phyloP scores from a whole-genome alignment of 306 rosid genomes.

The Trifolium pratense region DNA sequence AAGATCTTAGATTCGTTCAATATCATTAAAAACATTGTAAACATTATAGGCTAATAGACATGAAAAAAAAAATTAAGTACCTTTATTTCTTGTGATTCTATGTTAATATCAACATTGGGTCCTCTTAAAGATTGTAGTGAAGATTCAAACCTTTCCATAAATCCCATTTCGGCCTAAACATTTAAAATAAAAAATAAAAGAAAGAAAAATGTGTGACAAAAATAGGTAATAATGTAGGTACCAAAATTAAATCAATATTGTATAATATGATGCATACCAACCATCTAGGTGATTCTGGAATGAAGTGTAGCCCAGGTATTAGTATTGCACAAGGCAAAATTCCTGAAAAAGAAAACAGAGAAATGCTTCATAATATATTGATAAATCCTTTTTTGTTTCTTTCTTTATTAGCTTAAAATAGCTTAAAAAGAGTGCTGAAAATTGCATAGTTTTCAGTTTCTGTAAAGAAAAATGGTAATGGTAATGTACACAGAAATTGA shows the following conservation, averaged over 20 bases:
- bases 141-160: slow-evolving; percentile 69
- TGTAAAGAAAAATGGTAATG: too few species aligned
- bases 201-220: neutral
- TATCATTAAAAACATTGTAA: too few species aligned
- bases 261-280: slow-evolving; percentile 61
- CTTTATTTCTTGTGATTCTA: slow-evolving; percentile 71
- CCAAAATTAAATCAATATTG: neutral
- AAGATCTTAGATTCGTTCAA: too few species aligned
- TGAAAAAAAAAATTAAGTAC: slow-evolving; percentile 32
- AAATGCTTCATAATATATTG: neutral
- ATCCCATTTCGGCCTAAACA: slow-evolving; percentile 75
- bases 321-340: slow-evolving; percentile 67
- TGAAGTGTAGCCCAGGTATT: slow-evolving; percentile 69
- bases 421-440: neutral
- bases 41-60: too few species aligned
- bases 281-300: slow-evolving; percentile 95
- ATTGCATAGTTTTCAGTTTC: too few species aligned
- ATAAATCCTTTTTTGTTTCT: neutral
- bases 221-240: neutral
- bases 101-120: slow-evolving; percentile 59
- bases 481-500: too few species aligned
- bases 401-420: neutral
- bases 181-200: neutral
- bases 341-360: slow-evolving; percentile 51
- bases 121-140: slow-evolving; percentile 75